Evolutionary conservation across 345 rosid genomes (phyloP).

Genomic region (Bruguiera gymnorhiza): DNA sequence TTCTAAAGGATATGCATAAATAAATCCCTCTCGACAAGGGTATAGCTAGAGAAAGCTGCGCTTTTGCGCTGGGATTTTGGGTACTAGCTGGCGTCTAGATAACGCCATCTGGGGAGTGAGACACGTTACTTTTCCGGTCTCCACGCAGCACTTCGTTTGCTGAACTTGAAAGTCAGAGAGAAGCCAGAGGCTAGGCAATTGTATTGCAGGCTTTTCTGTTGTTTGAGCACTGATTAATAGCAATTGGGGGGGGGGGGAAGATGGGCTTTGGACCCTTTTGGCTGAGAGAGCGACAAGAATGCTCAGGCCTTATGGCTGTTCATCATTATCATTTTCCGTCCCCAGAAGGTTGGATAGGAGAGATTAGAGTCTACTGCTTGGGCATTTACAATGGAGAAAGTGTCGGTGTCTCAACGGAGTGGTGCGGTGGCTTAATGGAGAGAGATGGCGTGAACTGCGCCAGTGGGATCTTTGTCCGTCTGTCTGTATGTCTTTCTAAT

Average conservation of each 20-base stretch:
- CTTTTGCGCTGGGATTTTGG: neutral
- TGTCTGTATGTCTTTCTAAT: no score
- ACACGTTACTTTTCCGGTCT: neutral
- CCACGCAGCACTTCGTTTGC: neutral
- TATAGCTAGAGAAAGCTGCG: neutral
- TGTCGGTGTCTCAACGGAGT: neutral
- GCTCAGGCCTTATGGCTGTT: no score
- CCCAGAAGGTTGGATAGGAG: no score
- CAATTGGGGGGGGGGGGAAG: no score
- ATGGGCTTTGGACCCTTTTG: no score
- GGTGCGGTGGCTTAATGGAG: neutral
- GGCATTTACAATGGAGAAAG: no score
- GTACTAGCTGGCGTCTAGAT: neutral
- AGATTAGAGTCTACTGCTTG: no score
- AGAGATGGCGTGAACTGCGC: slow-evolving; percentile 26
- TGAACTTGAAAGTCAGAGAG: neutral
- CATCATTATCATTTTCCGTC: no score
- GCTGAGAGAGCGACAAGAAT: no score
- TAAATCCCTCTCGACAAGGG: neutral
- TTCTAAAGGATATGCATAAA: neutral
- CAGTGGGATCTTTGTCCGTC: neutral
- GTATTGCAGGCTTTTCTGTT: neutral
- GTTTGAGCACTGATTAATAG: no score
- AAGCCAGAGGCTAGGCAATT: neutral
- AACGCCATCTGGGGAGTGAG: neutral